Conservation (phyloP, 129 eudicot species). For the Smallanthus sonchifolius region DNA sequence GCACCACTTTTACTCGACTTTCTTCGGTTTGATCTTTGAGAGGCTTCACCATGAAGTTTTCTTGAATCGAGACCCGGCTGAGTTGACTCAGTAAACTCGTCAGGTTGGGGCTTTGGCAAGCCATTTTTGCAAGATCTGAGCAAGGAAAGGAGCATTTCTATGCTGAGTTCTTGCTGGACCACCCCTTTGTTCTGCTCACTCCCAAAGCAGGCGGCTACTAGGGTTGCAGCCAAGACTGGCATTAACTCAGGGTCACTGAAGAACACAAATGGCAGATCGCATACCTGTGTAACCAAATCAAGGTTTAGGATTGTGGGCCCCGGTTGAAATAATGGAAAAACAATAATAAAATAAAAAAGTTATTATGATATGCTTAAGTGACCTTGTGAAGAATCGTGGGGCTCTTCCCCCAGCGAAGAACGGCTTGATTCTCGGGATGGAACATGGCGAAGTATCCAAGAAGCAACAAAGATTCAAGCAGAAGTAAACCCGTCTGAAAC, state of each 20-base stretch:
- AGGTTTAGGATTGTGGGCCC: not conserved
- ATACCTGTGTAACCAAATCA: constrained; percentile 57
- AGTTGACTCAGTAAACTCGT: constrained; percentile 44
- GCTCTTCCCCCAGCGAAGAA: constrained; percentile 97
- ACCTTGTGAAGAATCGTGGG: constrained; percentile 99
- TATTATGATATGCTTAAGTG: constrained; percentile 6
- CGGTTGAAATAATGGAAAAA: not conserved
- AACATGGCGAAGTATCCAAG: constrained; percentile 90
- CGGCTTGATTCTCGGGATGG: constrained; percentile 91
- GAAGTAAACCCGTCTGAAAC: constrained; percentile 73
- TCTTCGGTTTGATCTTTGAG: constrained; percentile 49
- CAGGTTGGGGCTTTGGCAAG: constrained; percentile 22
- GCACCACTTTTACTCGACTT: constrained; percentile 44
- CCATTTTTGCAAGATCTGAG: constrained; percentile 70
- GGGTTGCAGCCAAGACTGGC: constrained; percentile 83
- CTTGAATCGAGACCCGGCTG: constrained; percentile 46
- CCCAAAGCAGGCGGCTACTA: constrained; percentile 83
- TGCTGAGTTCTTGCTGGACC: constrained; percentile 93
- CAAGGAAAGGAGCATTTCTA: constrained; percentile 84
- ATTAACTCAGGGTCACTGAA: constrained; percentile 91
- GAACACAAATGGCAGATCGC: constrained; percentile 93
- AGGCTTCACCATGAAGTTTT: constrained; percentile 46
- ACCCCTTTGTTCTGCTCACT: constrained; percentile 93
- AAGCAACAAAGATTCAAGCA: constrained; percentile 78
- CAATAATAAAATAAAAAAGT: not conserved